Evolutionary conservation across 805 yeast genomes (phyloP).

Genomic region (Maudiozyma saulgeensis): DNA sequence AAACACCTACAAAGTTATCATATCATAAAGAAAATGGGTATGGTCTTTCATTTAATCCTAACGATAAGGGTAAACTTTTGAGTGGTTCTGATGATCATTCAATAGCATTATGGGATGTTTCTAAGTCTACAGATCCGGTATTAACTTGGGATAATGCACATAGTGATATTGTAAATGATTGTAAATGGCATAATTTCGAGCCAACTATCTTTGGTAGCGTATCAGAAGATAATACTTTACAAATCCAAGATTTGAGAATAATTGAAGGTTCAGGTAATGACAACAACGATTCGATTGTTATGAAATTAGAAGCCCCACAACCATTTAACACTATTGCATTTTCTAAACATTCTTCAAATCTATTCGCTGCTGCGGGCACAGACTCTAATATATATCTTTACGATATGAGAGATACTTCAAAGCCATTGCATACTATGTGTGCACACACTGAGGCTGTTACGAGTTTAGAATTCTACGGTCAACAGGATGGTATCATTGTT

Average conservation of each 20-base stretch:
- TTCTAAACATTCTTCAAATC: slow-evolving; percentile 48
- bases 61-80: slow-evolving; percentile 39
- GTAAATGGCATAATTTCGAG: slow-evolving; percentile 55
- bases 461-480: slow-evolving; percentile 68
- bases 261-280: slow-evolving; percentile 2
- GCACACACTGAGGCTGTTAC: slow-evolving; percentile 73
- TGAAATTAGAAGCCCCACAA: slow-evolving; percentile 22
- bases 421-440: slow-evolving; percentile 57
- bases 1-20: slow-evolving; percentile 30
- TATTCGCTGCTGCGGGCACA: slow-evolving; percentile 61
- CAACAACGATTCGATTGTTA: slow-evolving; percentile 14
- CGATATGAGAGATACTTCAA: slow-evolving; percentile 45
- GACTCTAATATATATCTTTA: slow-evolving; percentile 58
- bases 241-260: slow-evolving; percentile 45
- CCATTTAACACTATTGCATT: slow-evolving; percentile 58
- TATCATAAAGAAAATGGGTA: slow-evolving; percentile 64
- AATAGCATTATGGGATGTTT: slow-evolving; percentile 52
- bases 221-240: slow-evolving; percentile 55
- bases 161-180: slow-evolving; percentile 60
- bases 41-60: slow-evolving; percentile 60
- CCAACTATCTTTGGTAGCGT: slow-evolving; percentile 55
- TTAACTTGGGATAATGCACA: slow-evolving; percentile 31
- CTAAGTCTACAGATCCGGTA: slow-evolving; percentile 21
- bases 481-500: slow-evolving; percentile 65
- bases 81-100: slow-evolving; percentile 61